A percentile compares a stretch with the other conserved stretches of the same genome.
Evolutionary conservation across 2,329 filamentous ascomycete genomes (phyloP).

Genomic region (Nemania bipapillata): DNA sequence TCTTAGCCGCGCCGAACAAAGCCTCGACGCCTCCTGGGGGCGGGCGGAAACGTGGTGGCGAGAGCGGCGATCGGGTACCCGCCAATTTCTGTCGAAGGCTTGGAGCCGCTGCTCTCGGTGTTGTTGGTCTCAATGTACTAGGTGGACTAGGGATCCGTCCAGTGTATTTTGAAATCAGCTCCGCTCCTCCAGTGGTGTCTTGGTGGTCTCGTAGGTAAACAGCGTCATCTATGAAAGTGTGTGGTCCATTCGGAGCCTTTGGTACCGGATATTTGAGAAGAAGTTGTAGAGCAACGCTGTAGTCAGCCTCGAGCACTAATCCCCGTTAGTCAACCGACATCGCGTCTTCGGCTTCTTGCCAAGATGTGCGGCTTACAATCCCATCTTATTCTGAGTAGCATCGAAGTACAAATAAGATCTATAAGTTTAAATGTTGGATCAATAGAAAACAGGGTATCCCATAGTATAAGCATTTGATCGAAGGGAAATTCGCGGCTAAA

Average conservation of each 20-base stretch:
- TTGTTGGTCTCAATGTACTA: constrained; percentile 47
- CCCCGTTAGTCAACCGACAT: constrained; percentile 44
- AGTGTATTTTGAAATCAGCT: constrained; percentile 78
- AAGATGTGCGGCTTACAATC: constrained; percentile 65
- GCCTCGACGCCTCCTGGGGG: constrained; percentile 72
- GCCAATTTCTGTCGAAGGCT: constrained; percentile 57
- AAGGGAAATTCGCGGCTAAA: constrained; percentile 96
- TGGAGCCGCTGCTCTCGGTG: constrained; percentile 53
- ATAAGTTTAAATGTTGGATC: constrained; percentile 83
- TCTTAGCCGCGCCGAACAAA: constrained; percentile 78
- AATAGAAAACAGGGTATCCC: constrained; percentile 91
- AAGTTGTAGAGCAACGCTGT: constrained; percentile 82
- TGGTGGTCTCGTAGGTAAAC: constrained; percentile 76
- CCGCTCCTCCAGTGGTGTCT: constrained; percentile 68
- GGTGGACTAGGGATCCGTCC: constrained; percentile 60
- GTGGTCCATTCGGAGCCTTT: constrained; percentile 69
- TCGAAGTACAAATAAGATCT: constrained; percentile 90
- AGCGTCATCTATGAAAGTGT: constrained; percentile 87
- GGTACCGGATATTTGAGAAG: constrained; percentile 85
- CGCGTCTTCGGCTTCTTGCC: not conserved
- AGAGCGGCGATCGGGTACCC: constrained; percentile 59
- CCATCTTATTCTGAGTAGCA: constrained; percentile 93
- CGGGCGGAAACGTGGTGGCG: constrained; percentile 62
- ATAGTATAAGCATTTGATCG: constrained; percentile 81
- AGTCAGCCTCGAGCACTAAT: constrained; percentile 84